Conservation (phyloP, 805 yeast species). For the Blastobotrys muscicola region DNA sequence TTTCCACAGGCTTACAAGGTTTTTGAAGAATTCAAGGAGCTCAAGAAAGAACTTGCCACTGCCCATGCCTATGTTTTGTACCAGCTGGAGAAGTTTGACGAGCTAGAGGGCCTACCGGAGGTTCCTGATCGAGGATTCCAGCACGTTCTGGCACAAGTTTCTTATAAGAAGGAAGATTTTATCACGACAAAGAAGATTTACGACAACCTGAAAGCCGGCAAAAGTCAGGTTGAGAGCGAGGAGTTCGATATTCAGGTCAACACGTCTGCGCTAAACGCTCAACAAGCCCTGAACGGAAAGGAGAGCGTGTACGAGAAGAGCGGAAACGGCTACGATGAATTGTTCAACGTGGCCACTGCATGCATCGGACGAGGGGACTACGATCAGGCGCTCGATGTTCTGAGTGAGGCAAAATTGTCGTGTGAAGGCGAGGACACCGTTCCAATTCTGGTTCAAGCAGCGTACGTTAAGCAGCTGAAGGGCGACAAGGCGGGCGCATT, state of each 20-base stretch:
- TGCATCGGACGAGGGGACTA: conserved; percentile 35
- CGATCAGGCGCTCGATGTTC: conserved; percentile 32
- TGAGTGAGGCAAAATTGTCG: conserved; percentile 37
- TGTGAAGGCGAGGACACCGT: conserved; percentile 40
- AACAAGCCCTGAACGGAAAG: neutral
- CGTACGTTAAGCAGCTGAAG: conserved; percentile 38
- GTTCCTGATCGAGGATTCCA: conserved; percentile 29
- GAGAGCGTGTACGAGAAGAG: neutral
- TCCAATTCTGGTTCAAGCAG: conserved; percentile 52
- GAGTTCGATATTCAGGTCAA: conserved; percentile 47
- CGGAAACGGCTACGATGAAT: conserved; percentile 38
- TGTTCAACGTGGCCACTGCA: conserved; percentile 51
- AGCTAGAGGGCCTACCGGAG: conserved; percentile 15
- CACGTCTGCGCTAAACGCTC: conserved; percentile 49
- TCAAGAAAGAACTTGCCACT: conserved; percentile 17
- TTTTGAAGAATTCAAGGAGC: conserved; percentile 23
- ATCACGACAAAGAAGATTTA: conserved; percentile 38
- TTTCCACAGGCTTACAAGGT: conserved; percentile 41
- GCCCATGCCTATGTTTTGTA: conserved; percentile 55
- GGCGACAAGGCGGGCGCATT: conserved; percentile 31
- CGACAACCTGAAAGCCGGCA: conserved; percentile 28
- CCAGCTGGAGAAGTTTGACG: conserved; percentile 39
- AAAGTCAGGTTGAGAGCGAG: conserved; percentile 32
- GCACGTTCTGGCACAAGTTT: conserved; percentile 46
- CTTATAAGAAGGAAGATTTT: conserved; percentile 39